Conservation (phyloP, 208 protist genomes). For the Leptomonas seymouri region DNA sequence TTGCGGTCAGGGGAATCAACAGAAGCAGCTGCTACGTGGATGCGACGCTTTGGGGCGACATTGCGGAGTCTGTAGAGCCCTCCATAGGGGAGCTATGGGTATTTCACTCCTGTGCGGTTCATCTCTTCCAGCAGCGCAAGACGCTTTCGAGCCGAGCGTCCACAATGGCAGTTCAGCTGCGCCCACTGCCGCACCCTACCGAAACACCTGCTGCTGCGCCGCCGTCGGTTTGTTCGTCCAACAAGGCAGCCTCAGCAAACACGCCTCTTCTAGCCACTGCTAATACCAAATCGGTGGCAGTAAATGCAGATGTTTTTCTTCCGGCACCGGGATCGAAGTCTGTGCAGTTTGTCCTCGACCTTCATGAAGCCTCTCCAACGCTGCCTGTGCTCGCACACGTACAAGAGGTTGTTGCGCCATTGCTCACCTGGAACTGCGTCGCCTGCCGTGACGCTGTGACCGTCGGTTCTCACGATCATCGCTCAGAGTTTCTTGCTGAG, state of each 20-base stretch:
- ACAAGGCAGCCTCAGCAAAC: neutral
- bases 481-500: conserved; percentile 8
- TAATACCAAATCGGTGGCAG: neutral
- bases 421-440: conserved; percentile 21
- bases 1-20: no score
- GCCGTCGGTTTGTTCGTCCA: no score
- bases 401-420: conserved; percentile 6
- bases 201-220: no score
- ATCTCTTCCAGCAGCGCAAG: conserved; percentile 60
- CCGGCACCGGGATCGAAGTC: neutral
- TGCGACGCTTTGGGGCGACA: conserved; percentile 75
- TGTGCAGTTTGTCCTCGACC: conserved; percentile 20
- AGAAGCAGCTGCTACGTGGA: conserved; percentile 29
- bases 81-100: conserved; percentile 56
- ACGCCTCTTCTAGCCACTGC: neutral
- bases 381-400: conserved; percentile 32
- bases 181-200: neutral
- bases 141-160: conserved; percentile 41
- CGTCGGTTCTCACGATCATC: neutral
- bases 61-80: conserved; percentile 34
- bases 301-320: neutral
- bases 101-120: conserved; percentile 52
- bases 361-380: conserved; percentile 26
- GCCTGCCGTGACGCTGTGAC: neutral
- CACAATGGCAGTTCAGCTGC: conserved; percentile 37